Conservation (phyloP, 805 yeast species). For the Saccharomycopsis microspora region DNA sequence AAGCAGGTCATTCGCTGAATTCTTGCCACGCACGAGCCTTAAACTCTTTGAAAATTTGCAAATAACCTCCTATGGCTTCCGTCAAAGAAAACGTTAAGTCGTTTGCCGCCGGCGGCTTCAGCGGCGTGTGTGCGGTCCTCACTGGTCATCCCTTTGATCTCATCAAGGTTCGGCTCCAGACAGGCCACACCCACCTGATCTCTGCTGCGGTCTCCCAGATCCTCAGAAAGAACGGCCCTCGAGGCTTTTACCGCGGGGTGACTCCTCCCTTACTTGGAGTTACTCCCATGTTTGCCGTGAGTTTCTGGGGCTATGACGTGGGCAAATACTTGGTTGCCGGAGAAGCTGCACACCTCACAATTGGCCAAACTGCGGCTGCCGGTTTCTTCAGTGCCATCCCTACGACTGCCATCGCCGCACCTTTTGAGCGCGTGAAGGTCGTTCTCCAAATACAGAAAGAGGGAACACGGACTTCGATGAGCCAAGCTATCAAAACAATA, state of each 20-base stretch:
- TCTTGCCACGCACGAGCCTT: too few relatives aligned
- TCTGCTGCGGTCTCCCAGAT: constrained; percentile 60
- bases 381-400: constrained; percentile 94
- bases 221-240: constrained; percentile 57
- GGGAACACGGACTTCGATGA: constrained; percentile 30
- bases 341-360: constrained; percentile 29
- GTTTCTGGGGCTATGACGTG: constrained; percentile 96
- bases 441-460: constrained; percentile 69
- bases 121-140: constrained; percentile 90
- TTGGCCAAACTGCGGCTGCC: constrained; percentile 73
- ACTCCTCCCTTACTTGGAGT: constrained; percentile 92
- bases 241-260: constrained; percentile 88
- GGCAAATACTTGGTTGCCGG: constrained; percentile 67
- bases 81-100: constrained; percentile 66
- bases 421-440: constrained; percentile 92
- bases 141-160: constrained; percentile 97
- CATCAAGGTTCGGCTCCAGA: constrained; percentile 84
- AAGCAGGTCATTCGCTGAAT: too few relatives aligned
- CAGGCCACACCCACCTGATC: constrained; percentile 51
- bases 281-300: constrained; percentile 96
- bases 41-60: too few relatives aligned
- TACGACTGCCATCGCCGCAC: constrained; percentile 93
- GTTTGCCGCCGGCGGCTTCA: constrained; percentile 87
- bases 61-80: neutral
- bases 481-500: constrained; percentile 50